Percentiles rank a stretch among this genome's conserved stretches.
Conservation (phyloP, 1,139 yeast genomes). For the Candida sp. region DNA sequence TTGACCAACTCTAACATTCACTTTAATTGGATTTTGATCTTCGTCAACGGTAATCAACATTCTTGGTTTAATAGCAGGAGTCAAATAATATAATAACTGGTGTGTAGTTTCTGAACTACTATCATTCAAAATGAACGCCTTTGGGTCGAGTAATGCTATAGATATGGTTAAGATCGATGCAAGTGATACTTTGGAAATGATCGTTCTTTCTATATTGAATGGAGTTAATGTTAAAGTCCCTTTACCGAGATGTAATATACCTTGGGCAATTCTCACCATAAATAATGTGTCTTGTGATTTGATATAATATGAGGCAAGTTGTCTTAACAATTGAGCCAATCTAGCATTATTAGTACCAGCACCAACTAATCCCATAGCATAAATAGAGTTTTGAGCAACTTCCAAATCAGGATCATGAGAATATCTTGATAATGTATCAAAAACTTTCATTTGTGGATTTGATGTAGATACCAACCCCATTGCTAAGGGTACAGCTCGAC, state of each 20-base stretch:
- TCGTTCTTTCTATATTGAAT: conserved; percentile 85
- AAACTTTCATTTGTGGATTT: conserved; percentile 96
- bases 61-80: conserved; percentile 90
- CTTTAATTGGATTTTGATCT: conserved; percentile 81
- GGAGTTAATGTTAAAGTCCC: conserved; percentile 91
- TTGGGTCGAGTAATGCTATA: conserved; percentile 84
- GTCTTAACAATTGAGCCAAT: conserved; percentile 91
- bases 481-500: conserved; percentile 95
- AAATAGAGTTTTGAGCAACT: conserved; percentile 93
- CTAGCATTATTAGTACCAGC: conserved; percentile 99
- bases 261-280: conserved; percentile 94
- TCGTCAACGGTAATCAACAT: conserved; percentile 93
- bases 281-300: conserved; percentile 90
- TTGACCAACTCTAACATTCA: conserved; percentile 96
- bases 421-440: conserved; percentile 92
- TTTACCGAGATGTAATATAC: conserved; percentile 92
- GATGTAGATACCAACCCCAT: conserved; percentile 95
- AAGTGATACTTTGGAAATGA: conserved; percentile 82
- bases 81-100: conserved; percentile 74
- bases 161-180: conserved; percentile 88
- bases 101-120: conserved; percentile 61
- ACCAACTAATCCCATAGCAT: conserved; percentile 97
- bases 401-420: conserved; percentile 95
- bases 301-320: conserved; percentile 88
- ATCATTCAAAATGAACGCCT: conserved; percentile 54